Evolutionary conservation across 208 protist genomes (phyloP).

Genomic region (Plasmodiophora brassicae): DNA sequence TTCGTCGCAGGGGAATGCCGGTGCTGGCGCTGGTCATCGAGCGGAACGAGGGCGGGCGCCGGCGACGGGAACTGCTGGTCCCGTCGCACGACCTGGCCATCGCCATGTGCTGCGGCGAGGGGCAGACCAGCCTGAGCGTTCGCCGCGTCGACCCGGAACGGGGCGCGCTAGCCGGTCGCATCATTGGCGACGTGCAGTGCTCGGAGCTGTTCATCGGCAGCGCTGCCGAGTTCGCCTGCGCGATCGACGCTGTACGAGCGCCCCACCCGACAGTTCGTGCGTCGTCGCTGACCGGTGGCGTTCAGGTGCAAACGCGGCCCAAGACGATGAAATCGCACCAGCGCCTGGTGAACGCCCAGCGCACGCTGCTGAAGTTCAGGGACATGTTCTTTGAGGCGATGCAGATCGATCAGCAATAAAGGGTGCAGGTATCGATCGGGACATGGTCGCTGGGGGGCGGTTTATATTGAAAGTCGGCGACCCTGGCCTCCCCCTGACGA

Average conservation of each 20-base stretch:
- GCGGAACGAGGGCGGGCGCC: background rate
- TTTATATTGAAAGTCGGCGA: no score
- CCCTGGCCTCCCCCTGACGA: no score
- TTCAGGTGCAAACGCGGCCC: background rate
- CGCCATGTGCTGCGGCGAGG: background rate
- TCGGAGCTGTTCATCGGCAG: background rate
- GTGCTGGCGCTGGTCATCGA: background rate
- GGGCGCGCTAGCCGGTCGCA: background rate
- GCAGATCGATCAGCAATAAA: background rate
- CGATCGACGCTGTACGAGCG: background rate
- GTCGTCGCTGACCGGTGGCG: no score
- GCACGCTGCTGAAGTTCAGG: background rate
- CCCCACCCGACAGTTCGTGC: no score
- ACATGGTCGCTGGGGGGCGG: no score
- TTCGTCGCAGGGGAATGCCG: background rate
- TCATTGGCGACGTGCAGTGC: background rate
- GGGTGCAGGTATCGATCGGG: no score
- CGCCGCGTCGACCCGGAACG: background rate
- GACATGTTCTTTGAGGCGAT: background rate
- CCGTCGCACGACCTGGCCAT: background rate
- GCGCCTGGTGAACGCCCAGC: background rate
- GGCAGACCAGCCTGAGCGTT: background rate
- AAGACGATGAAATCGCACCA: background rate
- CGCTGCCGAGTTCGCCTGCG: background rate
- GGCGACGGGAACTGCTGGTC: background rate